These are phyloP conservation scores for Colletotrichum plurivorum DNA, from an alignment of 2,329 filamentous ascomycete genomes.

Conservation along the genomic window DNA sequence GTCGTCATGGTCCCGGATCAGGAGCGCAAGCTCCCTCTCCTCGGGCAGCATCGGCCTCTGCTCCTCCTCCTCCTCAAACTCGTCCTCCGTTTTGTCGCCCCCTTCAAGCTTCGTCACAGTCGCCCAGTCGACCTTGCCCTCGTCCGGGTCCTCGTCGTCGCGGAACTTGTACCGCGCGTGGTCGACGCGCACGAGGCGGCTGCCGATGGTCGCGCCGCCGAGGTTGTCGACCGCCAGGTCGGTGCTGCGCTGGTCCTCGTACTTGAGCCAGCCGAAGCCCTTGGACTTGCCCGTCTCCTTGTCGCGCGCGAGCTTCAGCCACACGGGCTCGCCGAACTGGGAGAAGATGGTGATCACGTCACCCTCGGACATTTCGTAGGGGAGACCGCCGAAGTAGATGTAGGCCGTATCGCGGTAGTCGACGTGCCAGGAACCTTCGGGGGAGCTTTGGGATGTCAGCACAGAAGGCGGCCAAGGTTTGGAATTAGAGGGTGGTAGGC, in stretches of 20 bases:
- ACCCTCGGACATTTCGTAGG: slow-evolving; percentile 93
- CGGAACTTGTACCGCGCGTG: slow-evolving; percentile 92
- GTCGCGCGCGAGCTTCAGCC: slow-evolving; percentile 92
- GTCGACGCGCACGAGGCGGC: slow-evolving; percentile 87
- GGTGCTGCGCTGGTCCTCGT: slow-evolving; percentile 96
- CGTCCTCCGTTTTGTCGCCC: slow-evolving; percentile 61
- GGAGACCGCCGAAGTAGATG: slow-evolving; percentile 94
- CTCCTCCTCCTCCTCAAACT: slow-evolving; percentile 58
- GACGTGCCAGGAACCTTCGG: slow-evolving; percentile 94
- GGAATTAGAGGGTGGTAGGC: slow-evolving; percentile 48
- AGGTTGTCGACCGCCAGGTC: slow-evolving; percentile 97
- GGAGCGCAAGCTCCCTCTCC: slow-evolving; percentile 81
- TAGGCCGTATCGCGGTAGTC: slow-evolving; percentile 99
- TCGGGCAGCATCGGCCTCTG: slow-evolving; percentile 80
- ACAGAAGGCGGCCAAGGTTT: too few species aligned
- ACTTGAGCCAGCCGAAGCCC: slow-evolving; percentile 97
- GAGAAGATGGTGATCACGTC: slow-evolving; percentile 97
- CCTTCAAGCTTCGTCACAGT: slow-evolving; percentile 70
- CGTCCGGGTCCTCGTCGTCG: slow-evolving; percentile 80
- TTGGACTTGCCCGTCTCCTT: slow-evolving; percentile 96
- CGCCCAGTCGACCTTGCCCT: slow-evolving; percentile 71
- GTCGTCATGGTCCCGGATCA: slow-evolving; percentile 88
- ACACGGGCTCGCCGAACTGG: slow-evolving; percentile 95
- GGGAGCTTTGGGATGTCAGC: slow-evolving; percentile 62
- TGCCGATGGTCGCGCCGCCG: slow-evolving; percentile 86